Evolutionary conservation across 2,329 filamentous ascomycete genomes (phyloP).

Genomic region (Talaromyces islandicus): DNA sequence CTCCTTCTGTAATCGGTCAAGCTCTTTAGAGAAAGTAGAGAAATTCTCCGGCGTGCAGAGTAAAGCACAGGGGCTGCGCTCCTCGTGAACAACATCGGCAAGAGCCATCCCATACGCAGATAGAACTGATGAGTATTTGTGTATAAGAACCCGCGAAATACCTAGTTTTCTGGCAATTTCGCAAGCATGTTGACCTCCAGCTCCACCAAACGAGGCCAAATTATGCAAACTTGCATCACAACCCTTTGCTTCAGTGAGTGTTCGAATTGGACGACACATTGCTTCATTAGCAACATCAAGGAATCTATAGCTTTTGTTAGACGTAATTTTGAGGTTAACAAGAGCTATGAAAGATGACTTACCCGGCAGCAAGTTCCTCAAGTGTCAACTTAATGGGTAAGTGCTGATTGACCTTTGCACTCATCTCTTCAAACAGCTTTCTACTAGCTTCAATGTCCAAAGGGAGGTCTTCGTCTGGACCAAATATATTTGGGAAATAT

Average conservation of each 20-base stretch:
- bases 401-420: constrained; percentile 68
- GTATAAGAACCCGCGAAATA: constrained; percentile 78
- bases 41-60: neutral
- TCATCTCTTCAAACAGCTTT: constrained; percentile 65
- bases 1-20: neutral
- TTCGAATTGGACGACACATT: constrained; percentile 82
- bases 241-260: constrained; percentile 52
- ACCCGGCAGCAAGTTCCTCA: neutral
- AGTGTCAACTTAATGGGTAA: neutral
- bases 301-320: constrained; percentile 43
- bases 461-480: constrained; percentile 71
- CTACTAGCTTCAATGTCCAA: constrained; percentile 67
- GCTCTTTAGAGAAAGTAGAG: neutral
- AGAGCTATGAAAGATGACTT: neutral
- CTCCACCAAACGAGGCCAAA: neutral
- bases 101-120: neutral
- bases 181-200: constrained; percentile 74
- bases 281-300: constrained; percentile 85
- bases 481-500: constrained; percentile 80
- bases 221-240: neutral
- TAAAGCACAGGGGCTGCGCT: neutral
- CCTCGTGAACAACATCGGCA: neutral
- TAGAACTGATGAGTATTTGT: constrained; percentile 69
- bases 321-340: too few relatives aligned
- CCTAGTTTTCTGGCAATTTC: constrained; percentile 82